Evolutionary conservation across 2,329 filamentous ascomycete species (phyloP).

Genomic region (Alternaria solani): DNA sequence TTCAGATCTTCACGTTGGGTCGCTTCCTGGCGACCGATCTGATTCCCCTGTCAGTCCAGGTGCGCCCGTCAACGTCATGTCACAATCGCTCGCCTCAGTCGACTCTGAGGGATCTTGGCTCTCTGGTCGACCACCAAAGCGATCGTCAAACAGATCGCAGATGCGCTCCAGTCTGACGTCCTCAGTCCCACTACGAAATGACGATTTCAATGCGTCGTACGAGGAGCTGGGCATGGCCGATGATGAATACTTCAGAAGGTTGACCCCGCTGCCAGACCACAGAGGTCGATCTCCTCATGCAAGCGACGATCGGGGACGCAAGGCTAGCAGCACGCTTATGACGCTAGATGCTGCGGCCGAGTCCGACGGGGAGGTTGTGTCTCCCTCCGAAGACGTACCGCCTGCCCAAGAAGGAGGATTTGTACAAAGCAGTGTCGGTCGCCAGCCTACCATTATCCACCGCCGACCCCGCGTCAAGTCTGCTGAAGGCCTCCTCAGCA

Average conservation of each 20-base stretch:
- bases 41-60: slow-evolving; percentile 54
- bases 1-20: slow-evolving; percentile 43
- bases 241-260: slow-evolving; percentile 76
- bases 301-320: slow-evolving; percentile 37
- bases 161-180: slow-evolving; percentile 59
- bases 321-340: slow-evolving; percentile 58
- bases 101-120: slow-evolving; percentile 98
- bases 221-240: slow-evolving; percentile 73
- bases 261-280: slow-evolving; percentile 59
- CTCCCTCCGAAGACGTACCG: slow-evolving; percentile 29
- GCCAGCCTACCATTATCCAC: slow-evolving; percentile 71
- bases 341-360: slow-evolving; percentile 47
- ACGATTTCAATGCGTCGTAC: slow-evolving; percentile 66
- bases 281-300: slow-evolving; percentile 41
- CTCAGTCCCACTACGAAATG: slow-evolving; percentile 52
- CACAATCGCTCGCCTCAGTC: slow-evolving; percentile 89
- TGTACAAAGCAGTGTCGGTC: slow-evolving; percentile 62
- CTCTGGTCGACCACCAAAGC: slow-evolving; percentile 72
- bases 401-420: slow-evolving; percentile 50
- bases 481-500: slow-evolving; percentile 66
- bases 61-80: slow-evolving; percentile 58
- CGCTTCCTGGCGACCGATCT: slow-evolving; percentile 44
- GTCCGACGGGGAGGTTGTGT: slow-evolving; percentile 51
- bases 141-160: slow-evolving; percentile 55
- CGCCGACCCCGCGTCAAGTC: slow-evolving; percentile 66